A percentile compares a stretch with the other conserved stretches of the same genome.
Conservation (phyloP, 140 eudicot genomes). For the Ambrosia hybrid region DNA sequence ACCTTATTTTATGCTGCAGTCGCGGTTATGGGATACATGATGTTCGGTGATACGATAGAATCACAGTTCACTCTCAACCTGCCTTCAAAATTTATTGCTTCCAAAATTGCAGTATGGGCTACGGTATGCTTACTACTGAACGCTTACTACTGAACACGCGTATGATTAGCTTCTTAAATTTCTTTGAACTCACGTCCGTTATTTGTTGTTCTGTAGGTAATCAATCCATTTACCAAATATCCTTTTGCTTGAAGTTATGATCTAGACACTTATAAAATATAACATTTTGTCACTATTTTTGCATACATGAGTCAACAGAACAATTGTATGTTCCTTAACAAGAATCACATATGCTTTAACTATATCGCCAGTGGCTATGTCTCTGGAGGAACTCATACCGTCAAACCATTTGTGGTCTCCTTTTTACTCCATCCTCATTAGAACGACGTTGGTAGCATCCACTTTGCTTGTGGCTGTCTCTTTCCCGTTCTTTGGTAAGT, state of each 20-base stretch:
- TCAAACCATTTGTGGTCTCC: slow-evolving; percentile 47
- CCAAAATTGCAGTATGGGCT: slow-evolving; percentile 95
- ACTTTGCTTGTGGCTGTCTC: slow-evolving; percentile 64
- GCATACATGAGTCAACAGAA: neutral
- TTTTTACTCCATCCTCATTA: slow-evolving; percentile 60
- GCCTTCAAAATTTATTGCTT: slow-evolving; percentile 70
- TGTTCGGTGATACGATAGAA: slow-evolving; percentile 78
- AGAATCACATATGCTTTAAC: slow-evolving; percentile 83
- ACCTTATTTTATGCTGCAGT: slow-evolving; percentile 78
- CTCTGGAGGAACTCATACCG: slow-evolving; percentile 90
- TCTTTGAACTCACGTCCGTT: slow-evolving; percentile 19
- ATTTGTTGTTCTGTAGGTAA: slow-evolving; percentile 29
- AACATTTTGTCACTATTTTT: neutral
- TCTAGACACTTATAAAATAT: slow-evolving; percentile 2
- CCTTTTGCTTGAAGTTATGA: slow-evolving; percentile 33
- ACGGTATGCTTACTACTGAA: too few species aligned
- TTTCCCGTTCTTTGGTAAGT: slow-evolving; percentile 85
- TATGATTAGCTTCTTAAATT: neutral
- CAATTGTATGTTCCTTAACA: slow-evolving; percentile 31
- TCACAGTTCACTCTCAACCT: slow-evolving; percentile 95
- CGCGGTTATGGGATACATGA: slow-evolving; percentile 75
- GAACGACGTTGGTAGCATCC: slow-evolving; percentile 82
- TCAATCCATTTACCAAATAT: slow-evolving; percentile 46
- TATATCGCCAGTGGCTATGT: slow-evolving; percentile 84
- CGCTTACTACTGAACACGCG: neutral